Evolutionary conservation across 1,284 basidiomycete genomes (phyloP).

Genomic region (Cystobasidiaceae sp.): DNA sequence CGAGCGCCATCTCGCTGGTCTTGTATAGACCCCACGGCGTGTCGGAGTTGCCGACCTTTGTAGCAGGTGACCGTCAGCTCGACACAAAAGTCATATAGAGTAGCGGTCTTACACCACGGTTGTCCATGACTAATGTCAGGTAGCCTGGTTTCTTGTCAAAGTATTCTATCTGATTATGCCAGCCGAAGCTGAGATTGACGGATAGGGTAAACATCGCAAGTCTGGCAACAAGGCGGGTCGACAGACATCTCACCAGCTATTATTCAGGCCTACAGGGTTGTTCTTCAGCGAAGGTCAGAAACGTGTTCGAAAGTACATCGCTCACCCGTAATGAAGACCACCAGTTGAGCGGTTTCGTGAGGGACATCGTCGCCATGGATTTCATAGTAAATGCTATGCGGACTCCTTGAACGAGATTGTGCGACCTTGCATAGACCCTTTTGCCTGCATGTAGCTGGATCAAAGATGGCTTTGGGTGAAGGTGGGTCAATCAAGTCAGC

Average conservation of each 20-base stretch:
- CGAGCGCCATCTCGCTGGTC: slow-evolving; percentile 72
- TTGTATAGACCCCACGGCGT: slow-evolving; percentile 46
- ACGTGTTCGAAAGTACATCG: background rate
- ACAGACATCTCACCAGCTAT: slow-evolving; percentile 30
- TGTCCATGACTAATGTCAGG: slow-evolving; percentile 73
- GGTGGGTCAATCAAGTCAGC: background rate
- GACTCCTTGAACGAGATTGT: background rate
- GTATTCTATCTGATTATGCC: slow-evolving; percentile 47
- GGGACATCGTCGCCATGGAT: slow-evolving; percentile 35
- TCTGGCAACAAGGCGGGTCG: no score
- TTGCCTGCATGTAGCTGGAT: slow-evolving; percentile 11
- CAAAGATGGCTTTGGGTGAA: slow-evolving; percentile 22
- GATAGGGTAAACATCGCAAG: background rate
- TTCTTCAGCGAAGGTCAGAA: background rate
- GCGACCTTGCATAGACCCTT: slow-evolving; percentile 17
- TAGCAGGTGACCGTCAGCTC: no score
- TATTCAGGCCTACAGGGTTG: background rate
- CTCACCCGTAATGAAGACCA: slow-evolving; percentile 44
- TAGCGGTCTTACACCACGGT: slow-evolving; percentile 62
- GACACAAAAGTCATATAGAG: slow-evolving; percentile 53
- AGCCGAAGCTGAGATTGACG: slow-evolving; percentile 26
- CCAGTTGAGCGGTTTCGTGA: background rate
- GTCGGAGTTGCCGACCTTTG: slow-evolving; percentile 32
- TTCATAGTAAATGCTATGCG: slow-evolving; percentile 39
- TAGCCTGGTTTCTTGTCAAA: slow-evolving; percentile 46